These are phyloP conservation scores for Polysphondylium violaceum DNA, from an alignment of 78 protist genomes.

Conservation along the genomic window DNA sequence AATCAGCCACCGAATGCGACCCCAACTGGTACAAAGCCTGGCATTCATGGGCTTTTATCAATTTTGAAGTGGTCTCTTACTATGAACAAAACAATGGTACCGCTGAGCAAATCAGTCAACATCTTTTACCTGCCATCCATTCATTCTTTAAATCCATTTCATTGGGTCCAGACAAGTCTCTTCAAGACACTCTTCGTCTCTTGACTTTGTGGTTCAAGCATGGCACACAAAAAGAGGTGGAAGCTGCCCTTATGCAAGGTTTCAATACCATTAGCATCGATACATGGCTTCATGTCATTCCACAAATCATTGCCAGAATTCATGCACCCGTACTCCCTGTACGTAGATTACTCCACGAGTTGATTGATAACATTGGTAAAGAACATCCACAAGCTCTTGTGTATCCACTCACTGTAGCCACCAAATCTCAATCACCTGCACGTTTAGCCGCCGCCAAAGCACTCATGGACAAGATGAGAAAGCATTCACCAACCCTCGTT, in stretches of 20 bases:
- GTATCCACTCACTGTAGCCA: slow-evolving; percentile 98
- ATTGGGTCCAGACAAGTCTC: slow-evolving; percentile 56
- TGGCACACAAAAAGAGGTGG: slow-evolving; percentile 85
- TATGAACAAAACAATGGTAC: slow-evolving; percentile 82
- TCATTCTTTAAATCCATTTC: slow-evolving; percentile 95
- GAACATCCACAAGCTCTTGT: slow-evolving; percentile 99
- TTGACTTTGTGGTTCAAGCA: slow-evolving; percentile 95
- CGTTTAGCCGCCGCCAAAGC: slow-evolving; percentile 84
- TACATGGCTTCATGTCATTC: slow-evolving; percentile 97
- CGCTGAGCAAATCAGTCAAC: slow-evolving; percentile 55
- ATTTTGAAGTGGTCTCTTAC: slow-evolving; percentile 87
- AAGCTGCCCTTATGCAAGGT: slow-evolving; percentile 82
- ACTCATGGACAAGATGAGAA: slow-evolving; percentile 82
- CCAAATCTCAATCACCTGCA: slow-evolving; percentile 85
- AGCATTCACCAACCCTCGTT: slow-evolving; percentile 79
- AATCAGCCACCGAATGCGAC: slow-evolving; percentile 84
- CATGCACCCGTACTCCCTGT: slow-evolving; percentile 85
- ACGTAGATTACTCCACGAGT: slow-evolving; percentile 83
- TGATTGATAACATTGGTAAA: slow-evolving; percentile 90
- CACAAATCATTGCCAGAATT: slow-evolving; percentile 97
- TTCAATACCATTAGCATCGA: slow-evolving; percentile 89
- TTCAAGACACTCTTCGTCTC: slow-evolving; percentile 94
- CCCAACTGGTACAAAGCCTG: slow-evolving; percentile 96
- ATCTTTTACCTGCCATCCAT: slow-evolving; percentile 85
- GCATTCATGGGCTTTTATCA: slow-evolving; percentile 96